Base-by-base conservation (phyloP, 208 protist genomes). In the Borovskyia barvae region DNA sequence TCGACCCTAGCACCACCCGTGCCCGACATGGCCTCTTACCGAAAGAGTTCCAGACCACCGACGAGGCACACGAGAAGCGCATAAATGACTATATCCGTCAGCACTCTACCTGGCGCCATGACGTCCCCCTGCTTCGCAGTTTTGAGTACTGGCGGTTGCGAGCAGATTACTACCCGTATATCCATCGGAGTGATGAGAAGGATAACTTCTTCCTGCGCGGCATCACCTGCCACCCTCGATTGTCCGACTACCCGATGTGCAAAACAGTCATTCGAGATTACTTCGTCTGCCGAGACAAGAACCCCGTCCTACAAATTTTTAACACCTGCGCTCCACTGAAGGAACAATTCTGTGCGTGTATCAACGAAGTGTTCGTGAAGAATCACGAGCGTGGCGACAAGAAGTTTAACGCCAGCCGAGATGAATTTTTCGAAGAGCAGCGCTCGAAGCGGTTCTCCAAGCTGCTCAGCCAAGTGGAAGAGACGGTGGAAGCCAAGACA, bases 211-310 rank as follows among this genome's bases (percentile, higher is more conserved):
- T 90, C 39, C 42, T 93, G 12, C 80, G 87, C 26, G 87, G 87
- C 47, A 81, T 88, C 49, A 75, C 80, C 19, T 80, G 74, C 19
- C 82, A 93, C 59, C 87, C 87, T 3, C 73, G 83, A 3, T 79
- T 93, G n/a, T 87, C 78, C 22, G 82, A 93, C 41, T 93, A 88
- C 62, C 87, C 87, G n/a, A 79, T 72, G 60, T 93, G 87, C 55
- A 85, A 85, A 56, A 51, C 69, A 14, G 78, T 86, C 20, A 93
- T 93, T 68, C 82, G 80, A 14, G 87, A 93, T 32, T 93, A 93
- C 67, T 93, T 90, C 68, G 67, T 83, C 2, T 93, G 87, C 49
- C 76, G 87, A 15, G 87, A 93, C 42, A 56, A 68, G 36, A 83
- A 90, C 46, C 77, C 71, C 12, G 52, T 85, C 26, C 42, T 90